A percentile compares a stretch with the other conserved stretches of the same genome.
Conservation (phyloP, 257 asterid genomes). For the Plantago elongata region DNA sequence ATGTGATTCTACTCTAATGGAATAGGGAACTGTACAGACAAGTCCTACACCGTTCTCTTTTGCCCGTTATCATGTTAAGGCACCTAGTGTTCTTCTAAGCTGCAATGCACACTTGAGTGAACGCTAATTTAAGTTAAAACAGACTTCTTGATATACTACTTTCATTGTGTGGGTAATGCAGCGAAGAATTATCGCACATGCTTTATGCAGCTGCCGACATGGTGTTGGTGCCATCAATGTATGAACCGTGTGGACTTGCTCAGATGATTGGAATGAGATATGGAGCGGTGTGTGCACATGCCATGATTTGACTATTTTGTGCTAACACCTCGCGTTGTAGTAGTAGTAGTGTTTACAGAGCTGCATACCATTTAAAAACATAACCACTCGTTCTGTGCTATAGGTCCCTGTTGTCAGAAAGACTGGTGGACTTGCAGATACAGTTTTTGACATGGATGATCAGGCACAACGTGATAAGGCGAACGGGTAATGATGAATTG, state of each 20-base stretch:
- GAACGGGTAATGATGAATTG: conserved; percentile 48
- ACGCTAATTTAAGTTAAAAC: not conserved
- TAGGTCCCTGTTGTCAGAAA: conserved; percentile 85
- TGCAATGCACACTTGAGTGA: not conserved
- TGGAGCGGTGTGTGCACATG: conserved; percentile 61
- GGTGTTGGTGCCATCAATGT: conserved; percentile 88
- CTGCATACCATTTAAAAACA: not conserved
- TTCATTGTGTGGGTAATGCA: conserved; percentile 31
- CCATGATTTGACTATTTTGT: not conserved
- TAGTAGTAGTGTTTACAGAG: too few species aligned
- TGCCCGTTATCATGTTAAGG: too few species aligned
- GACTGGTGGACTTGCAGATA: conserved; percentile 91
- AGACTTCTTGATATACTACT: not conserved
- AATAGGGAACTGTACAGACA: too few species aligned
- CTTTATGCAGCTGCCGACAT: conserved; percentile 93
- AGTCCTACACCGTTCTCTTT: too few species aligned
- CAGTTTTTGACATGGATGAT: conserved; percentile 84
- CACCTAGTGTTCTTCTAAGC: not conserved
- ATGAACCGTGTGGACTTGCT: conserved; percentile 92
- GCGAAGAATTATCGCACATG: conserved; percentile 93
- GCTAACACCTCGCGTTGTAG: not conserved
- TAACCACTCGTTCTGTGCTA: conserved; percentile 3
- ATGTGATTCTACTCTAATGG: too few species aligned
- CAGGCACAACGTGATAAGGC: conserved; percentile 46
- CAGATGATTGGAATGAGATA: conserved; percentile 96